phyloP scores from a whole-genome alignment of 2,329 filamentous ascomycete species.

The Huntiella savannae region DNA sequence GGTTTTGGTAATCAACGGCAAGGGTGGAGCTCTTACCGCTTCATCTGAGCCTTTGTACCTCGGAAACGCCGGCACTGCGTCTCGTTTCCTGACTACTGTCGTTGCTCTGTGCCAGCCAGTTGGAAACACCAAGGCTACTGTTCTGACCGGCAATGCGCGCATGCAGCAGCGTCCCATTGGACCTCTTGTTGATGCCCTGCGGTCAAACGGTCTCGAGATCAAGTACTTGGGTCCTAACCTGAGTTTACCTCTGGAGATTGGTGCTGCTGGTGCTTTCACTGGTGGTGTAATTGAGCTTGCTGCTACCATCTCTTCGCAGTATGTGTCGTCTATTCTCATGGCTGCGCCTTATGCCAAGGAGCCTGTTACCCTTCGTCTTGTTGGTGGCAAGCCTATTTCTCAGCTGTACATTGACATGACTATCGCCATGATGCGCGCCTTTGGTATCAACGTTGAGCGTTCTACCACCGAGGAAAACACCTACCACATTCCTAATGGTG shows the following conservation, averaged over 20 bases:
- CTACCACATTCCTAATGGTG: constrained; percentile 76
- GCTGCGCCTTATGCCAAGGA: constrained; percentile 92
- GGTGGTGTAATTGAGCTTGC: constrained; percentile 82
- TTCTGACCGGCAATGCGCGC: constrained; percentile 80
- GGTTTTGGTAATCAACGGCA: constrained; percentile 72
- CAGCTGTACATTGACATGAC: constrained; percentile 99
- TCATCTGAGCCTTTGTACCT: constrained; percentile 67
- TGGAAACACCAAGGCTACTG: constrained; percentile 40
- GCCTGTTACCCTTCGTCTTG: constrained; percentile 70
- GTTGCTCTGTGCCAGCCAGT: constrained; percentile 60
- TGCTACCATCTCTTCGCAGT: constrained; percentile 95
- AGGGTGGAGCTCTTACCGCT: constrained; percentile 67
- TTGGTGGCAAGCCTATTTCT: constrained; percentile 94
- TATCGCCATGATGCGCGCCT: constrained; percentile 87
- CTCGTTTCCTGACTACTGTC: constrained; percentile 84
- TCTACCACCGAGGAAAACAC: constrained; percentile 69
- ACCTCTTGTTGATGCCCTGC: constrained; percentile 75
- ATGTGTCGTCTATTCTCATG: constrained; percentile 92
- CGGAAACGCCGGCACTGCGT: constrained; percentile 90
- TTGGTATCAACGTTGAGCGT: constrained; percentile 63
- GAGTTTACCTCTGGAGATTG: constrained; percentile 67
- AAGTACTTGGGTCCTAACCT: constrained; percentile 69
- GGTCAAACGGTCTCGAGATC: constrained; percentile 69
- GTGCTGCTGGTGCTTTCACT: constrained; percentile 63
- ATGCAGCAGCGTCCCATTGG: constrained; percentile 96